A percentile compares a stretch with the other conserved stretches of the same genome.
phyloP scores from a whole-genome alignment of 2,329 filamentous ascomycete species.

The Botrytis aclada region DNA sequence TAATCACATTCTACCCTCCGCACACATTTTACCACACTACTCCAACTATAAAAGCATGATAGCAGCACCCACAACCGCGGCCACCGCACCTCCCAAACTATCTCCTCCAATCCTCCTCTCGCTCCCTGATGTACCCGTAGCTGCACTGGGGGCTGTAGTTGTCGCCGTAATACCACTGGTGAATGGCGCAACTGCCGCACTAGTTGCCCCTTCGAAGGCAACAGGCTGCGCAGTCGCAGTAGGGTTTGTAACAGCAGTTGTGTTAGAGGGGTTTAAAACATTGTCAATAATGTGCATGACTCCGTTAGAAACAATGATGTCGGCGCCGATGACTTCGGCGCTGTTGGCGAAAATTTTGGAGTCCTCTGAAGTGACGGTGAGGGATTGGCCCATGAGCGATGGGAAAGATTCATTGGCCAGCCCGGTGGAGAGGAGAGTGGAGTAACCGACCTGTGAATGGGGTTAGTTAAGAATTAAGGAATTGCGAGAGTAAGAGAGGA shows the following conservation, averaged over 20 bases:
- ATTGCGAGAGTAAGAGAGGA: background rate
- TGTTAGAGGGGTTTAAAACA: constrained; percentile 46
- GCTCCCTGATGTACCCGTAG: constrained; percentile 24
- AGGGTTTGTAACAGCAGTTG: constrained; percentile 41
- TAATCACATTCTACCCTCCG: background rate
- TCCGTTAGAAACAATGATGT: constrained; percentile 40
- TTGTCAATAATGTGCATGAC: constrained; percentile 41
- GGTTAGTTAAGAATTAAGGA: constrained; percentile 30
- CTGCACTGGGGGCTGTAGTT: constrained; percentile 36
- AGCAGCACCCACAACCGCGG: constrained; percentile 38
- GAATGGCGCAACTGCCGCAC: constrained; percentile 37
- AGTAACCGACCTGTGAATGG: constrained; percentile 34
- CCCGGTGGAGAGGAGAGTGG: constrained; percentile 36
- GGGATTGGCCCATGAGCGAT: constrained; percentile 35
- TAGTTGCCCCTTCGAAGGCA: constrained; percentile 35
- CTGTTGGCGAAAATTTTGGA: constrained; percentile 42
- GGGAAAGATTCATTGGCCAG: constrained; percentile 27
- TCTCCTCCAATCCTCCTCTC: background rate
- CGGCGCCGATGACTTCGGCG: constrained; percentile 40
- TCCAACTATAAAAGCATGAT: background rate
- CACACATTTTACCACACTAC: background rate
- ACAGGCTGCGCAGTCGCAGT: constrained; percentile 39
- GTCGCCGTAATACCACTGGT: constrained; percentile 44
- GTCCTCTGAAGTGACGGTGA: constrained; percentile 36
- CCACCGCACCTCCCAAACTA: constrained; percentile 22